Conservation (phyloP, 2,329 filamentous ascomycete genomes). For the Myriosclerotinia curreyana region DNA sequence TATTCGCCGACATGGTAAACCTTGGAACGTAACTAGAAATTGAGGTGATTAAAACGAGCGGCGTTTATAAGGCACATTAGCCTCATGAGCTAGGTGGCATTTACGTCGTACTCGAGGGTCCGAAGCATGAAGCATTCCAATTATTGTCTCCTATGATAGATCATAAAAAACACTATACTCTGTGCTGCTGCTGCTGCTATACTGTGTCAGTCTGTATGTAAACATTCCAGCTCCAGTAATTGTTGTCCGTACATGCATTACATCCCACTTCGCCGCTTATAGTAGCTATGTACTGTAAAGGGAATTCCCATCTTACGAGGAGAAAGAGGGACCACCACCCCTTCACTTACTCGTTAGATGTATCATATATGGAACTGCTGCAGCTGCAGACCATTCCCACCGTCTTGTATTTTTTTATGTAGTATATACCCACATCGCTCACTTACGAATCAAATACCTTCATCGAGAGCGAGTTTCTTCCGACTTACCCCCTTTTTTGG, state of each 20-base stretch:
- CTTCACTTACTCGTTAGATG: conserved; percentile 21
- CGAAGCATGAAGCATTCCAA: neutral
- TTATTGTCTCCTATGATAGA: conserved; percentile 3
- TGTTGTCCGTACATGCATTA: conserved; percentile 16
- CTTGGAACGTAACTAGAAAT: neutral
- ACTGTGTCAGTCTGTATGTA: neutral
- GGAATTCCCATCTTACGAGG: neutral
- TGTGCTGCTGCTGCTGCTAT: neutral
- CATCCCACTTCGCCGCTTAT: conserved; percentile 15
- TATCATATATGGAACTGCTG: neutral
- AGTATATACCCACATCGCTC: conserved; percentile 5
- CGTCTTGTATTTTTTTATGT: conserved; percentile 7
- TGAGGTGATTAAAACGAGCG: conserved; percentile 7
- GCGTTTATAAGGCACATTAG: conserved; percentile 2
- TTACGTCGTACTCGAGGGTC: neutral
- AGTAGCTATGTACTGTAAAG: neutral
- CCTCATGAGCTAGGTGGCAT: neutral
- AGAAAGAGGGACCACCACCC: neutral
- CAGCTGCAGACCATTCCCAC: conserved; percentile 14
- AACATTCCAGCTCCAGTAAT: conserved; percentile 17
- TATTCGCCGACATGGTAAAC: neutral
- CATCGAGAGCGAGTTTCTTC: neutral
- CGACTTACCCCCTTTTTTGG: conserved; percentile 11
- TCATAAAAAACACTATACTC: conserved; percentile 6
- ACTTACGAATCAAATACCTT: conserved; percentile 9